Evolutionary conservation across 2,329 filamentous ascomycete species (phyloP), one percentile per base, ranked within the genome.

Genomic region (Exophiala calicioides): DNA sequence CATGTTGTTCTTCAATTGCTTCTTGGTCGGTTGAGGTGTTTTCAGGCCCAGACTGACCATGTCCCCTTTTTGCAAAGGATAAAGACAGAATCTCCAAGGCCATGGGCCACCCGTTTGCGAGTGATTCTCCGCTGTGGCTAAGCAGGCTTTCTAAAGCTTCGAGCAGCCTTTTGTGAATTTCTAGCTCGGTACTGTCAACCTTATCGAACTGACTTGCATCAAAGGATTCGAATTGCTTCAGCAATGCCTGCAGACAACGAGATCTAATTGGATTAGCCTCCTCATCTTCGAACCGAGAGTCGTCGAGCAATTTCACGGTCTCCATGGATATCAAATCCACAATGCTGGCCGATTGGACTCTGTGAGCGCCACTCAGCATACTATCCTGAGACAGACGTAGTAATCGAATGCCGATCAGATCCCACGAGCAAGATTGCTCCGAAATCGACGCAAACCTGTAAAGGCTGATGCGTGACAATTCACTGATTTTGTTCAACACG

Each of bases 11-110:
- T n/a, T 36, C 29, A 12, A 12, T 46, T 8, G 49, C 48, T 26
- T 40, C 38, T 26, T 47, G 40, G 19, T 48, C 41, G 18, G 21
- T 21, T 15, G 44, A 32, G 82, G 77, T 9, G 18, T 39, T 37
- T 29, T 23, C 18, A 4, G 15, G 24, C 29, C 33, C 33, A 21
- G 41, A 24, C 30, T 34, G 19, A 23, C 19, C 33, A n/a, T 40
- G 13, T 20, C 27, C 37, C 7, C 27, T 36, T 26, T 50, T 32
- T 9, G 30, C 30, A 67, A 30, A 84, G 65, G 59, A 96, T 95
- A 2, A 91, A 86, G 60, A 83, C 90, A 97, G 86, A 52, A 96
- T 85, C 33, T 87, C 82, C 57, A 98, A 93, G 0, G 89, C 83
- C 37, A 88, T 79, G 36, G 86, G 80, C 93, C 93, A 98, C 3